These are phyloP conservation scores for Ustulina deusta DNA, from an alignment of 2,329 filamentous ascomycete species.

Conservation along the genomic window DNA sequence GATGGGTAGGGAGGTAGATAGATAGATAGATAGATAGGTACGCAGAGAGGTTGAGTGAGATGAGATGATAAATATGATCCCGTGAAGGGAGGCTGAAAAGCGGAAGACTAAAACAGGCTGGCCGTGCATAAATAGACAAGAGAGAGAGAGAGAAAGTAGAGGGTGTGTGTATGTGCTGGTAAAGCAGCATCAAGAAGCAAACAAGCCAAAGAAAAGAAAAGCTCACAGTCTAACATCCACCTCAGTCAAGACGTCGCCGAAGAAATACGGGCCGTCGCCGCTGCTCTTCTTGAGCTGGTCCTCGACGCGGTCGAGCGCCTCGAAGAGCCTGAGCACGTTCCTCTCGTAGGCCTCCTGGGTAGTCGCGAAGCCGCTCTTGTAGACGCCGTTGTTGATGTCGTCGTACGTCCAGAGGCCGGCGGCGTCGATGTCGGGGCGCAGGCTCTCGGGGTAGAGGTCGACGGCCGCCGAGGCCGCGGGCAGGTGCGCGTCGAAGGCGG, in stretches of 20 bases:
- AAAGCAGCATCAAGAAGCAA: background rate
- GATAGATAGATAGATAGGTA: background rate
- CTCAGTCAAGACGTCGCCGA: conserved; percentile 81
- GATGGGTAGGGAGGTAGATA: background rate
- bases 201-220: conserved; percentile 29
- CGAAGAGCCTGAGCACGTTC: conserved; percentile 78
- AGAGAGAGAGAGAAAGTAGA: background rate
- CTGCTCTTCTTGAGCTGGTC: conserved; percentile 68
- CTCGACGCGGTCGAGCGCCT: conserved; percentile 81
- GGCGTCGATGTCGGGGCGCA: conserved; percentile 78
- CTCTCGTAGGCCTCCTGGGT: conserved; percentile 85
- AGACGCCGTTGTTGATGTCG: conserved; percentile 77
- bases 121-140: too few species aligned
- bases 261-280: conserved; percentile 73
- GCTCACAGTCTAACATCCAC: conserved; percentile 79
- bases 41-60: background rate
- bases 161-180: background rate
- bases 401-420: conserved; percentile 86
- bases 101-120: too few species aligned
- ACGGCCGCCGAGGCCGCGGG: conserved; percentile 69
- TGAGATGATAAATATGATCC: background rate
- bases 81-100: too few species aligned
- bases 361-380: conserved; percentile 85
- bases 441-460: conserved; percentile 73
- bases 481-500: conserved; percentile 80